A percentile compares a stretch with the other conserved stretches of the same genome.
Conservation (phyloP, 306 rosid genomes). For the Prunus padus region DNA sequence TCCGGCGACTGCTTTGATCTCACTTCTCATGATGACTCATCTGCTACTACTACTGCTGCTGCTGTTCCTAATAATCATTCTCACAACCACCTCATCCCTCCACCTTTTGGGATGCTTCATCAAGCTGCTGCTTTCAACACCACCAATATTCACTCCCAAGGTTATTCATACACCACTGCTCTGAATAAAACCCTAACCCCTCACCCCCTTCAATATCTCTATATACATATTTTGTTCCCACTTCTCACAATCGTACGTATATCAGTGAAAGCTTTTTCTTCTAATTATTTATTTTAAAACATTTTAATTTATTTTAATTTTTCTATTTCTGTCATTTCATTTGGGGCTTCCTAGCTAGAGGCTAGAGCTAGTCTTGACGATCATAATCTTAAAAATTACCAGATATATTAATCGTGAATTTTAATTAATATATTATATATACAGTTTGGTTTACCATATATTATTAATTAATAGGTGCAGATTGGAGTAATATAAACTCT, state of each 20-base stretch:
- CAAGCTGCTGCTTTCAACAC: slow-evolving; percentile 31
- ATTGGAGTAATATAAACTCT: slow-evolving; percentile 61
- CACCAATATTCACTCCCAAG: slow-evolving; percentile 31
- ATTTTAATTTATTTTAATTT: too few relatives aligned
- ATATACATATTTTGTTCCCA: background rate
- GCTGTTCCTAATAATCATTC: slow-evolving; percentile 14
- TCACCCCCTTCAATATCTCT: background rate
- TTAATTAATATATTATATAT: too few relatives aligned
- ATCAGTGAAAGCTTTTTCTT: too few relatives aligned
- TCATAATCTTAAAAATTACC: too few relatives aligned
- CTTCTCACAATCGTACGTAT: background rate
- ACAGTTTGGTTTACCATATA: too few relatives aligned
- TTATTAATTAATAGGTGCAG: too few relatives aligned
- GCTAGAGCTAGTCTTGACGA: too few relatives aligned
- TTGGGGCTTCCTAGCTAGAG: too few relatives aligned
- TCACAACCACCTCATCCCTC: slow-evolving; percentile 48
- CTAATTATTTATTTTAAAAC: too few relatives aligned
- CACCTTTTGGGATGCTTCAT: slow-evolving; percentile 49
- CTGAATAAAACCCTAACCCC: background rate
- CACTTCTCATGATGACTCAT: slow-evolving; percentile 23
- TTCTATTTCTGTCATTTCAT: too few relatives aligned
- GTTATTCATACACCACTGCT: too few relatives aligned
- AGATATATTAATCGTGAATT: background rate
- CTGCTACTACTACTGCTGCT: background rate
- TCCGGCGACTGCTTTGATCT: slow-evolving; percentile 58